Conservation (phyloP, 352 stramenopile species). For the Globisporangium cederbergense region DNA sequence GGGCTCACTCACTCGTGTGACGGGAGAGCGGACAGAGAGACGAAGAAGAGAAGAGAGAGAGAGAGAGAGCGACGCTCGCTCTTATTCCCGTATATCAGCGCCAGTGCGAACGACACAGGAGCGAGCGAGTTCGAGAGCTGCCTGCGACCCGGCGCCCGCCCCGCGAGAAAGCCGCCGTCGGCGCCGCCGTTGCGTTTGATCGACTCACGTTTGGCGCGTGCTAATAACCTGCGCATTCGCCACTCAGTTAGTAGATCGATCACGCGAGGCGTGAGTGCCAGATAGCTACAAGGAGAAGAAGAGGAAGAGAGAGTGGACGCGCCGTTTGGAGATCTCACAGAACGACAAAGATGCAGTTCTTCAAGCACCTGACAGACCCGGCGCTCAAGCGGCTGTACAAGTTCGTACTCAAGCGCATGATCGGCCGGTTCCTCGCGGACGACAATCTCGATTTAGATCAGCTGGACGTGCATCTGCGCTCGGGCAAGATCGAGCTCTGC, state of each 20-base stretch:
- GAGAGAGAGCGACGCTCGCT: constrained; percentile 1
- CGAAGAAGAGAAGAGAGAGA: not conserved
- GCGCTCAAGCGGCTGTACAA: constrained; percentile 90
- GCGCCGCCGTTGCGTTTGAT: not conserved
- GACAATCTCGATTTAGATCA: constrained; percentile 86
- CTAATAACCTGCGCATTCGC: no score
- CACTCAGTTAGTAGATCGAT: no score
- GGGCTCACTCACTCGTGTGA: not conserved
- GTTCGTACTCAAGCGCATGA: constrained; percentile 88
- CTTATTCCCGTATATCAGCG: not conserved
- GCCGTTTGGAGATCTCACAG: not conserved
- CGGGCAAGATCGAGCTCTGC: constrained; percentile 73
- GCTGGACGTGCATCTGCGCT: constrained; percentile 79
- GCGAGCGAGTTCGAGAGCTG: not conserved
- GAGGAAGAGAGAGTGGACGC: not conserved
- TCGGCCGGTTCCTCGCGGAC: constrained; percentile 79
- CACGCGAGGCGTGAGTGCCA: not conserved
- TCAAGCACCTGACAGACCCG: constrained; percentile 85
- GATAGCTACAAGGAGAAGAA: not conserved
- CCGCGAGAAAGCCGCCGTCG: constrained; percentile 1
- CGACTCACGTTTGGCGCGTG: not conserved
- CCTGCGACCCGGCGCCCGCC: constrained; percentile 1
- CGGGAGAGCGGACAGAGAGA: not conserved
- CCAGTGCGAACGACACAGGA: not conserved
- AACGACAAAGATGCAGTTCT: constrained; percentile 67